Conservation (phyloP, 73 alveolate species). For the Stentor coeruleus region DNA sequence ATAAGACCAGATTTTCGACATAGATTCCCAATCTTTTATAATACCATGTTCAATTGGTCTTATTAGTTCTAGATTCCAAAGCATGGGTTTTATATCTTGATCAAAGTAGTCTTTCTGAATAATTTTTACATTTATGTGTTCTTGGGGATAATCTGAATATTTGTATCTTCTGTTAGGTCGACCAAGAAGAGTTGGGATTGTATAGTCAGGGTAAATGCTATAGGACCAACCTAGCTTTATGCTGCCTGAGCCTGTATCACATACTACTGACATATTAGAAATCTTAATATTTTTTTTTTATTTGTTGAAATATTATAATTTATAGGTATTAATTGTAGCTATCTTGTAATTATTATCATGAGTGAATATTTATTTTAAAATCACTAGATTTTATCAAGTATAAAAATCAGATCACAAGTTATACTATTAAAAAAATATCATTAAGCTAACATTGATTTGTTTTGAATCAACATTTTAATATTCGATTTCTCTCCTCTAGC, state of each 20-base stretch:
- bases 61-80: conserved; percentile 77
- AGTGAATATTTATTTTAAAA: too few species aligned
- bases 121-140: too few species aligned
- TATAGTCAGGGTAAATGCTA: conserved; percentile 70
- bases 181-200: conserved; percentile 90
- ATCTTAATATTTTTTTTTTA: too few species aligned
- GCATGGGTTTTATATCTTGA: conserved; percentile 83
- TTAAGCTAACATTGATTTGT: too few species aligned
- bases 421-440: too few species aligned
- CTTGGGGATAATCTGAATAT: conserved; percentile 23
- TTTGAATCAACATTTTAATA: background rate
- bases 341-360: too few species aligned
- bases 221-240: conserved; percentile 89
- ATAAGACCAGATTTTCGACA: conserved; percentile 89
- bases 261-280: conserved; percentile 1
- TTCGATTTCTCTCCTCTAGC: background rate
- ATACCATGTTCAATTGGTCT: conserved; percentile 94
- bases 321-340: too few species aligned
- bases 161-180: conserved; percentile 81
- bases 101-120: conserved; percentile 72
- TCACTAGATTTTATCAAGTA: too few species aligned
- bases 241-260: conserved; percentile 86
- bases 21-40: conserved; percentile 86
- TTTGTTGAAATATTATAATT: too few species aligned
- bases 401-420: too few species aligned